A percentile compares a stretch with the other conserved stretches of the same genome.
These are phyloP conservation scores for Tricladium varicosporioides DNA, from an alignment of 2,329 filamentous ascomycete species.

Conservation along the genomic window DNA sequence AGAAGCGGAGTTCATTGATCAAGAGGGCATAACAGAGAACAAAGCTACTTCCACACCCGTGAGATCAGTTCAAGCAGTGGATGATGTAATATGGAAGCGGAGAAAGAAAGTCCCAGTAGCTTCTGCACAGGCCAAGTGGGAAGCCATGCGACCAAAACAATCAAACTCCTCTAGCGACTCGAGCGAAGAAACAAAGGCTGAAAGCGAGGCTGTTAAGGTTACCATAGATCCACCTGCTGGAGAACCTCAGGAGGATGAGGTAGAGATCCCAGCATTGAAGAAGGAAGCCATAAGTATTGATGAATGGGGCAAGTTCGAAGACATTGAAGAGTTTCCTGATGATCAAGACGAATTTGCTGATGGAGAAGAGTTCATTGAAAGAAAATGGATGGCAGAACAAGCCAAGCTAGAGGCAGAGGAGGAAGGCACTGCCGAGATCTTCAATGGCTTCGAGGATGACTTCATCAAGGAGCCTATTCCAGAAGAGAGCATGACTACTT, in stretches of 20 bases:
- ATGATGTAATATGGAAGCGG: constrained; percentile 9
- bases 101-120: constrained; percentile 24
- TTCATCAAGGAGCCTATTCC: constrained; percentile 7
- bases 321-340: constrained; percentile 58
- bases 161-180: constrained; percentile 11
- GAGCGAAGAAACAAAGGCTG: background rate
- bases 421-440: constrained; percentile 34
- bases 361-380: constrained; percentile 64
- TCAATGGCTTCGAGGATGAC: constrained; percentile 23
- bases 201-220: background rate
- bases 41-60: constrained; percentile 16
- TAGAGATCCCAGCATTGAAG: constrained; percentile 41
- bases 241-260: background rate
- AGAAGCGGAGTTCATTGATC: constrained; percentile 13
- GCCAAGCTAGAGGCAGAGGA: constrained; percentile 62
- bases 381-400: constrained; percentile 75
- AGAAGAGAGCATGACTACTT: constrained; percentile 23
- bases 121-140: constrained; percentile 30
- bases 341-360: constrained; percentile 33
- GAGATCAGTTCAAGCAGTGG: constrained; percentile 8
- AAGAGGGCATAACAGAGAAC: constrained; percentile 19
- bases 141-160: constrained; percentile 27
- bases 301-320: constrained; percentile 53
- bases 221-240: background rate
- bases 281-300: constrained; percentile 48